These are phyloP conservation scores for Cladosporium velox DNA, from an alignment of 2,329 filamentous ascomycete genomes.

Conservation along the genomic window DNA sequence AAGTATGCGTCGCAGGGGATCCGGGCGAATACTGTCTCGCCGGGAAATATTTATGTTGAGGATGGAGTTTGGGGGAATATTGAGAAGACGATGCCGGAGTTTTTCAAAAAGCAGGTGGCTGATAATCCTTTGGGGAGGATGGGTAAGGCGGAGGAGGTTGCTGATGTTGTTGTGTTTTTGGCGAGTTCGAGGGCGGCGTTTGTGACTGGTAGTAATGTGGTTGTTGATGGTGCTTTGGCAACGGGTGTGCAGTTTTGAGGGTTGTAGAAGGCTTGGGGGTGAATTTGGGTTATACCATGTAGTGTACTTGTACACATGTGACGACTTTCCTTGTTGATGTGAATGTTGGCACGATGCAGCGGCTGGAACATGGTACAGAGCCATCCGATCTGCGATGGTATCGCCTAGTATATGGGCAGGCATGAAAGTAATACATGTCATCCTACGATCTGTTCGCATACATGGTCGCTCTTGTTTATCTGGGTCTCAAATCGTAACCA, in stretches of 20 bases:
- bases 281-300: not conserved
- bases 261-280: not conserved
- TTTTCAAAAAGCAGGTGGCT: conserved; percentile 34
- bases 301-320: not conserved
- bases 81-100: conserved; percentile 34
- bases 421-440: too few relatives aligned
- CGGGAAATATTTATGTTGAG: conserved; percentile 42
- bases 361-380: not conserved
- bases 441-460: too few relatives aligned
- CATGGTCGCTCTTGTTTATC: too few relatives aligned
- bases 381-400: too few relatives aligned
- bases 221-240: conserved; percentile 36
- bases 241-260: conserved; percentile 32
- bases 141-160: conserved; percentile 51
- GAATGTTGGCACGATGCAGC: not conserved
- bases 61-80: conserved; percentile 42
- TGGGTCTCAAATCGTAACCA: too few relatives aligned
- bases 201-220: conserved; percentile 34
- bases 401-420: too few relatives aligned
- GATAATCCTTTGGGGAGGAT: conserved; percentile 41
- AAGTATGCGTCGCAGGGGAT: conserved; percentile 40
- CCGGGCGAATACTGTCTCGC: conserved; percentile 40
- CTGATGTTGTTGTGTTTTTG: conserved; percentile 53
- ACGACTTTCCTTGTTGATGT: not conserved
- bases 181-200: conserved; percentile 34